Evolutionary conservation across 495 filamentous ascomycete genomes (phyloP).

Genomic region (Parathielavia appendiculata): DNA sequence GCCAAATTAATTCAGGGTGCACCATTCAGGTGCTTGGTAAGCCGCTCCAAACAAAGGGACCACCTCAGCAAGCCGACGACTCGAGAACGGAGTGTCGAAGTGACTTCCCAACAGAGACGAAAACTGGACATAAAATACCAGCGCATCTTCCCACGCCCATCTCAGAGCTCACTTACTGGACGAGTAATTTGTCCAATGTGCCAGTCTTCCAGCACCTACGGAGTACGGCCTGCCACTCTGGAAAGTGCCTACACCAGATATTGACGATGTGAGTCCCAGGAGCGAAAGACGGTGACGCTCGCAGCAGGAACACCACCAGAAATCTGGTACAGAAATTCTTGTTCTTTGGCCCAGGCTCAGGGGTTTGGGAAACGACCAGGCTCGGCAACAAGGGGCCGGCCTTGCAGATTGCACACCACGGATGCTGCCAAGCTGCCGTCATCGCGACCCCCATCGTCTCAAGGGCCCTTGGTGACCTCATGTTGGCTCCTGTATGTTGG

Average conservation of each 20-base stretch:
- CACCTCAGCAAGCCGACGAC: background rate
- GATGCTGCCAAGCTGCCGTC: background rate
- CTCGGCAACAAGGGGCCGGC: background rate
- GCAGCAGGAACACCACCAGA: background rate
- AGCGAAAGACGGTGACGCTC: no score
- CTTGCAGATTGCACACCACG: slow-evolving; percentile 9
- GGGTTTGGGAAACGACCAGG: slow-evolving; percentile 6
- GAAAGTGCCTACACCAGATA: no score
- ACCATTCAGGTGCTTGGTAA: slow-evolving; percentile 5
- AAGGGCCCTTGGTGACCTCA: background rate
- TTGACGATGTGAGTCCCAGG: no score
- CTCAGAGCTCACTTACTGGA: no score
- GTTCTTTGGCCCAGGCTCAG: background rate
- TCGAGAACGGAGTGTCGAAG: background rate
- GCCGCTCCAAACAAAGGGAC: background rate
- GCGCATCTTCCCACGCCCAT: no score
- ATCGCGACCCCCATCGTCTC: background rate
- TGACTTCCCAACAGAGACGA: background rate
- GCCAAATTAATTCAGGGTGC: slow-evolving; percentile 12
- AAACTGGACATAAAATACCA: no score
- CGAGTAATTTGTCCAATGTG: background rate
- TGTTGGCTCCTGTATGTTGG: background rate
- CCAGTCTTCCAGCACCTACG: no score
- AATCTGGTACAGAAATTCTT: background rate
- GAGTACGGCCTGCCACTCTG: no score